Conservation (phyloP, 1,139 yeast species). For the Suhomyces chickasaworum region DNA sequence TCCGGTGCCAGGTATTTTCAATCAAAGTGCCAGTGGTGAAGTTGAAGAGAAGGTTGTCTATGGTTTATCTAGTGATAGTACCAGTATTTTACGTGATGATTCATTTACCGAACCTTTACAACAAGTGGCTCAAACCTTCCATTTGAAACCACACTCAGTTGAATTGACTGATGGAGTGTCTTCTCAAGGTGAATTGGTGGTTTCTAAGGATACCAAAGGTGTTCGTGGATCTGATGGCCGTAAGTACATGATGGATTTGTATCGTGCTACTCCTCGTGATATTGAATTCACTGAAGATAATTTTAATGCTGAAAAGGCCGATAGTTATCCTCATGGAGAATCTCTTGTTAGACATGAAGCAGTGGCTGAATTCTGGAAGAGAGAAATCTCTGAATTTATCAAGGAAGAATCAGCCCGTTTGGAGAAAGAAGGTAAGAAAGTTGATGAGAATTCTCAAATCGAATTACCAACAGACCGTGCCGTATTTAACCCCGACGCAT, state of each 20-base stretch:
- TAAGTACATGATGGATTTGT: constrained; percentile 79
- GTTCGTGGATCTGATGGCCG: constrained; percentile 84
- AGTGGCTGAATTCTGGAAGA: constrained; percentile 85
- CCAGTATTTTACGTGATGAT: constrained; percentile 48
- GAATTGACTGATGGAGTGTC: constrained; percentile 35
- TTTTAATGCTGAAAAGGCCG: constrained; percentile 40
- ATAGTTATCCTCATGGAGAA: constrained; percentile 82
- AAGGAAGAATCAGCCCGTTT: constrained; percentile 48
- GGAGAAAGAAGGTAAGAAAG: constrained; percentile 48
- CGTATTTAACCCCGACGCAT: constrained; percentile 80
- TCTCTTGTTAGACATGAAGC: constrained; percentile 84
- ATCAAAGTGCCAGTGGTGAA: constrained; percentile 36
- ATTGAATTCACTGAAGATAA: constrained; percentile 66
- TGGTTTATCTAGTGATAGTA: constrained; percentile 70
- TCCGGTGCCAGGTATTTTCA: constrained; percentile 95
- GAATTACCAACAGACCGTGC: constrained; percentile 59
- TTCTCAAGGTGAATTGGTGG: constrained; percentile 51
- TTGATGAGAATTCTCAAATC: constrained; percentile 49
- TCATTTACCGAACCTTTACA: constrained; percentile 58
- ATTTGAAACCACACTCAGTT: constrained; percentile 69
- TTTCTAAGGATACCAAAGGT: constrained; percentile 84
- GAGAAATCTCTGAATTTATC: constrained; percentile 58
- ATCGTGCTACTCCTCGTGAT: constrained; percentile 84
- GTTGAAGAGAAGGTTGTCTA: constrained; percentile 59
- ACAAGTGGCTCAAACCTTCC: constrained; percentile 73